Conservation (phyloP, 2,329 filamentous ascomycete species). For the Neofusicoccum laricinum region DNA sequence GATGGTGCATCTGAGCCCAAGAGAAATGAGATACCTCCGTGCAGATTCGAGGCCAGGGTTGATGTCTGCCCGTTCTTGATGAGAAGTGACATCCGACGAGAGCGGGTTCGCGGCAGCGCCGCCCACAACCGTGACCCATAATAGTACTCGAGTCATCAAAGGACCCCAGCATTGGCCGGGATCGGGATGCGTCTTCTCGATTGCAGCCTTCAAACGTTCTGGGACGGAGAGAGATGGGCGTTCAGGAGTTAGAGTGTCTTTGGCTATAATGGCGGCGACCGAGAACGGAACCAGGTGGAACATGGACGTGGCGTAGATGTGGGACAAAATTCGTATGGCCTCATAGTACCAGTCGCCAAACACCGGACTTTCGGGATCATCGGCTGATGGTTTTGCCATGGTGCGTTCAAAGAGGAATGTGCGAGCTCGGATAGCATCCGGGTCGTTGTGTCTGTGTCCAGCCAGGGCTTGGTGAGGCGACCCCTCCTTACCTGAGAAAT, state of each 20-base stretch:
- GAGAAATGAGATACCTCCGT: conserved; percentile 3
- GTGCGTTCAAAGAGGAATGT: background rate
- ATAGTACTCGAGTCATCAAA: conserved; percentile 1
- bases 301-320: conserved; percentile 1
- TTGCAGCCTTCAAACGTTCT: background rate
- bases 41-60: background rate
- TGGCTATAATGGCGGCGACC: background rate
- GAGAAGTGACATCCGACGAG: background rate
- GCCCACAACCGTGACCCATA: background rate
- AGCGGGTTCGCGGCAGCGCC: background rate
- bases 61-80: background rate
- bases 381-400: background rate
- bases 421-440: background rate
- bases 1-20: background rate
- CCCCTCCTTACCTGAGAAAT: background rate
- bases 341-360: conserved; percentile 9
- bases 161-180: background rate
- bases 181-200: conserved; percentile 2
- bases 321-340: background rate
- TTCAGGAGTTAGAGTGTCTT: background rate
- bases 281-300: conserved; percentile 2
- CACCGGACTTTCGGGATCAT: background rate
- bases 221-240: background rate
- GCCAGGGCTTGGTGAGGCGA: background rate
- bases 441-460: background rate